Evolutionary conservation across 108 stramenopile species (phyloP).

Genomic region (Aurantiochytrium sp.): DNA sequence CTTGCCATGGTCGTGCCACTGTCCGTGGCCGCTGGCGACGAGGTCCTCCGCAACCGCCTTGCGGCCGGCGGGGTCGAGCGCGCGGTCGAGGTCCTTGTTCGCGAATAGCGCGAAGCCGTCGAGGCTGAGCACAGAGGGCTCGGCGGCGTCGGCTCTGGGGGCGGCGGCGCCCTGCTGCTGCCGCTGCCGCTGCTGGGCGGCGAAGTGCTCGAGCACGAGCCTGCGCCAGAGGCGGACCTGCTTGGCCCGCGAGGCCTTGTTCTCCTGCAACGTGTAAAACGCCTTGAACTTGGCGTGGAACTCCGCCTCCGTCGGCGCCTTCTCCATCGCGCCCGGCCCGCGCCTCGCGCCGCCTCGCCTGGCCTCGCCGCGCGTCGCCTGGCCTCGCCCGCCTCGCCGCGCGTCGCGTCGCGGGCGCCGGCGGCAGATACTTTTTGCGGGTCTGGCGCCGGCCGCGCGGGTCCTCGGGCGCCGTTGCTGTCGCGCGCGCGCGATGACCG

Average conservation of each 20-base stretch:
- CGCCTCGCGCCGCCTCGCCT: no score
- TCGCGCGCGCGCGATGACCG: neutral
- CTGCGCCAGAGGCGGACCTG: neutral
- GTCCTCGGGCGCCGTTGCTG: no score
- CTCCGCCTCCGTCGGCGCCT: neutral
- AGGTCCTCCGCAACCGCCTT: neutral
- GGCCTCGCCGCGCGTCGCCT: no score
- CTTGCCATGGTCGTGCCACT: conserved; percentile 5
- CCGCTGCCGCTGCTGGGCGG: neutral
- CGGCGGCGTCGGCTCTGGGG: neutral
- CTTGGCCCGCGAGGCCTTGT: neutral
- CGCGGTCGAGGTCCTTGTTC: neutral
- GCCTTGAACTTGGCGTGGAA: neutral
- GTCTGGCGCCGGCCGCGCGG: no score
- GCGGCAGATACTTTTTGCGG: no score
- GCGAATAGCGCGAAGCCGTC: neutral
- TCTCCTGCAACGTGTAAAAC: neutral
- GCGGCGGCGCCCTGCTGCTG: no score
- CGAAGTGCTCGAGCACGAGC: neutral
- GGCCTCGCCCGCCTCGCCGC: no score
- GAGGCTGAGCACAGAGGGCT: neutral
- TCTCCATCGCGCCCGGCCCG: neutral
- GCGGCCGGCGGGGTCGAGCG: neutral
- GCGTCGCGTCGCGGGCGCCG: no score
- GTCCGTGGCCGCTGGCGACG: neutral